Base-by-base conservation (phyloP, 768 basidiomycete species). In the Tulasnella sp. region DNA sequence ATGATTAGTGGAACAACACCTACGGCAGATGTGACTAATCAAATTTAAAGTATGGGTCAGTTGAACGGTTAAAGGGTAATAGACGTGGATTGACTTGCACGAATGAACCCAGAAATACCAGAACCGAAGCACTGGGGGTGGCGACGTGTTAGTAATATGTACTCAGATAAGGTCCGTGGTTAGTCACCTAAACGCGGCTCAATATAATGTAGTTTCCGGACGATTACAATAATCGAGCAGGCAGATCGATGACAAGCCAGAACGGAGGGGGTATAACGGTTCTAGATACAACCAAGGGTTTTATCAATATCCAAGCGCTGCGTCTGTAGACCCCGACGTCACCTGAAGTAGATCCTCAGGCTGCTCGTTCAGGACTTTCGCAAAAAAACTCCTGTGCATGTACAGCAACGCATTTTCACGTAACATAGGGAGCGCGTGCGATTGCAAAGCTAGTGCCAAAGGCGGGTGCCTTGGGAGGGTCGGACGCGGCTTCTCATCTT, bases 191-290 rank as follows among this genome's bases (percentile, higher is more conserved):
- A 26, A 17, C 56, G 44, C 11, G 56, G 56, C 21, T 59, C 56
- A 24, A 59, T 29, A 24, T 51, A 34, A 30, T 59, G 56, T 3
- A 59, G 41, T 34, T 75, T 23, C 78, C 80, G 64, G 80, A 84
- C 41, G 82, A 83, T 81, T 81, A 38, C 79, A 77, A 68, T 83
- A 84, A 5, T 82, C 26, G 51, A 51, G 45, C 62, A 62, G 11
- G 59, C 53, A 3, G 50, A 53, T 8, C 51, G 24, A 48, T 63
- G 61, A 19, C 48, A 61, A 8, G 83, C 82, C 42, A 85, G 71
- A 69, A 85, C 84, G 3, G 82, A 83, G 3, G 81, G 79, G 5
- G 80, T 82, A 64, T 81, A 85, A 58, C 74, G 79, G 64, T 81
- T 83, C 68, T 59, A 17, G 21, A 26, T 30, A 29, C 10, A n/a